Conservation (phyloP, 2,329 filamentous ascomycete genomes). For the Penicillium sp. region DNA sequence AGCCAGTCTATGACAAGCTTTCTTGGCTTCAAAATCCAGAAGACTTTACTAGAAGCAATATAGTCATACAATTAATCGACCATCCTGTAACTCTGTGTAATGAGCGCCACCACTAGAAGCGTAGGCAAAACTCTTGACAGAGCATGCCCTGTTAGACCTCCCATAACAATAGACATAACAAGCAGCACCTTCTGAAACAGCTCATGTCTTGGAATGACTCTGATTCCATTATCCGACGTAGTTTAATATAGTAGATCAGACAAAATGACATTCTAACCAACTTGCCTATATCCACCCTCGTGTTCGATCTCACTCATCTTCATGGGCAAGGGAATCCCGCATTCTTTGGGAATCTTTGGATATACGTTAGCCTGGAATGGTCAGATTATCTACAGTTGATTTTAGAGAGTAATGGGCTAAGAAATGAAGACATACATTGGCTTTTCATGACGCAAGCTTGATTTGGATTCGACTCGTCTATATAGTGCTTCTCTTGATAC, state of each 20-base stretch:
- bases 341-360: slow-evolving; percentile 1
- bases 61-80: too few species aligned
- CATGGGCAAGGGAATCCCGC: slow-evolving; percentile 14
- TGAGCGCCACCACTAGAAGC: neutral
- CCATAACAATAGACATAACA: neutral
- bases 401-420: too few species aligned
- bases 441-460: too few species aligned
- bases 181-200: neutral
- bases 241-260: neutral
- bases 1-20: too few species aligned
- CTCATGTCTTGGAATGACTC: neutral
- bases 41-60: neutral
- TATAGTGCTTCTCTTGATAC: too few species aligned
- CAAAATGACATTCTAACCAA: neutral
- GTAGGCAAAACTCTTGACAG: neutral
- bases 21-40: too few species aligned
- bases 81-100: neutral
- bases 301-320: slow-evolving; percentile 13
- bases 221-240: neutral
- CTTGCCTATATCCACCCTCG: slow-evolving; percentile 13
- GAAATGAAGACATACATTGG: too few species aligned
- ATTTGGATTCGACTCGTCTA: too few species aligned
- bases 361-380: slow-evolving; percentile 25
- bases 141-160: neutral
- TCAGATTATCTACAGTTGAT: slow-evolving; percentile 13